Percentiles rank a stretch among this genome's conserved stretches.
phyloP scores from a whole-genome alignment of 805 yeast genomes.

The Ogataea chonburiensis region DNA sequence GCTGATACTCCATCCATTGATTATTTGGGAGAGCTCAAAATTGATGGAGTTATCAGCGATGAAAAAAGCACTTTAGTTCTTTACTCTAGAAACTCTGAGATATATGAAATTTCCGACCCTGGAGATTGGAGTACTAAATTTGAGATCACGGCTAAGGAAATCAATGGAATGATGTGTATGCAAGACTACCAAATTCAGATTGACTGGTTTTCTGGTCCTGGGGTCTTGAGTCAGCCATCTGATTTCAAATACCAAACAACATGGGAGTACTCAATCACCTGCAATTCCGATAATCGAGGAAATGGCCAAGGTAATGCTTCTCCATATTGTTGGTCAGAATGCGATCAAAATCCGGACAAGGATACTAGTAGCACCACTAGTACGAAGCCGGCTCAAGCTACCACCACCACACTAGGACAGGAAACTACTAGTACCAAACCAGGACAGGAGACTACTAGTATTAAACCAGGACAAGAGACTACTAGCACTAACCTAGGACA shows the following conservation, averaged over 20 bases:
- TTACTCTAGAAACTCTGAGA: constrained; percentile 26
- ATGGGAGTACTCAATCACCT: constrained; percentile 30
- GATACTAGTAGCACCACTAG: too few relatives aligned
- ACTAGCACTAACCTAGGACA: too few relatives aligned
- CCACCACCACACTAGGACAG: too few relatives aligned
- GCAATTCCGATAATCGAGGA: constrained; percentile 28
- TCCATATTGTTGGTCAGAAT: constrained; percentile 13
- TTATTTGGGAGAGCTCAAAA: constrained; percentile 28
- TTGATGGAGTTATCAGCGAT: constrained; percentile 32
- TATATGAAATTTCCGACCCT: constrained; percentile 24
- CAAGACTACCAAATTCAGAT: constrained; percentile 33
- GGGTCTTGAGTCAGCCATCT: constrained; percentile 13
- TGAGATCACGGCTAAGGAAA: constrained; percentile 23
- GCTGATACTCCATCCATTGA: constrained; percentile 14
- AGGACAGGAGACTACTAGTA: too few relatives aligned
- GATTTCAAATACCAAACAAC: constrained; percentile 17
- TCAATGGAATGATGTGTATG: constrained; percentile 21
- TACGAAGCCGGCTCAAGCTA: too few relatives aligned
- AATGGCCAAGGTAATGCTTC: constrained; percentile 23
- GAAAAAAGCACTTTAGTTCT: constrained; percentile 23
- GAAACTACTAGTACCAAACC: too few relatives aligned
- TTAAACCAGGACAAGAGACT: too few relatives aligned
- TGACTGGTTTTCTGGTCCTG: constrained; percentile 33
- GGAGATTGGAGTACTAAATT: constrained; percentile 31
- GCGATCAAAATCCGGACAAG: too few relatives aligned